A percentile compares a stretch with the other conserved stretches of the same genome.
Conservation (phyloP, 2,329 filamentous ascomycete species). For the Harringtonia aguacate region DNA sequence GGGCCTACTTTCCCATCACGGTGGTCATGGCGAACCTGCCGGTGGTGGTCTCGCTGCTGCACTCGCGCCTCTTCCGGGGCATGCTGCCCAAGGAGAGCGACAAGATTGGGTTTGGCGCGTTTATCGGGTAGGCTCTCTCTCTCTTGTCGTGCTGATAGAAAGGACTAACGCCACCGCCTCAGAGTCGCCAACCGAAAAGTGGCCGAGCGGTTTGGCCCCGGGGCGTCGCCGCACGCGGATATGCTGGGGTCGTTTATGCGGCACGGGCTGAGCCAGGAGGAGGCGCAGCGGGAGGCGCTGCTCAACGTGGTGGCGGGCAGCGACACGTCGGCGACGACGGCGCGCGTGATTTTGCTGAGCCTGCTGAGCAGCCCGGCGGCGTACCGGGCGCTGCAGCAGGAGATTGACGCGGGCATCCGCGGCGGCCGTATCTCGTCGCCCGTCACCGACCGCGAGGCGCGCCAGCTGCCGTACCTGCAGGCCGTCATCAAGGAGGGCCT, state of each 20-base stretch:
- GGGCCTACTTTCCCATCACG: constrained; percentile 24
- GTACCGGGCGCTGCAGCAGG: constrained; percentile 13
- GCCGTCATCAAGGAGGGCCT: constrained; percentile 39
- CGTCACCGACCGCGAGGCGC: constrained; percentile 24
- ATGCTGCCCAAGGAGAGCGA: constrained; percentile 11
- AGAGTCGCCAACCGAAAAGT: constrained; percentile 29
- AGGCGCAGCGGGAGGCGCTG: constrained; percentile 33
- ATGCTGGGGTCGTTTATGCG: constrained; percentile 30
- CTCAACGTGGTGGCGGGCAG: constrained; percentile 23
- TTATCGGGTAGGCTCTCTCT: constrained; percentile 11
- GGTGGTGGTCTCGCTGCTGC: constrained; percentile 26
- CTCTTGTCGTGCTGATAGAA: constrained; percentile 1
- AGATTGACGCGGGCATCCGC: constrained; percentile 25
- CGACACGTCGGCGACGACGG: constrained; percentile 19
- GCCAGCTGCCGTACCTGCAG: constrained; percentile 33
- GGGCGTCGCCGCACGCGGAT: constrained; percentile 18
- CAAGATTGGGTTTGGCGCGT: constrained; percentile 10
- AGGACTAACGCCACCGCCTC: background rate
- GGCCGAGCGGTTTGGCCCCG: constrained; percentile 17
- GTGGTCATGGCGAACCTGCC: constrained; percentile 31
- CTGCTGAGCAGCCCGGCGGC: constrained; percentile 14
- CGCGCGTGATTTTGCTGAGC: constrained; percentile 17
- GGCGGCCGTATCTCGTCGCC: constrained; percentile 19
- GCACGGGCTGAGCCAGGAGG: constrained; percentile 25
- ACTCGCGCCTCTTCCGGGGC: constrained; percentile 25